phyloP scores from a whole-genome alignment of 148 eudicot species.

The Fagopyrum esculentum region DNA sequence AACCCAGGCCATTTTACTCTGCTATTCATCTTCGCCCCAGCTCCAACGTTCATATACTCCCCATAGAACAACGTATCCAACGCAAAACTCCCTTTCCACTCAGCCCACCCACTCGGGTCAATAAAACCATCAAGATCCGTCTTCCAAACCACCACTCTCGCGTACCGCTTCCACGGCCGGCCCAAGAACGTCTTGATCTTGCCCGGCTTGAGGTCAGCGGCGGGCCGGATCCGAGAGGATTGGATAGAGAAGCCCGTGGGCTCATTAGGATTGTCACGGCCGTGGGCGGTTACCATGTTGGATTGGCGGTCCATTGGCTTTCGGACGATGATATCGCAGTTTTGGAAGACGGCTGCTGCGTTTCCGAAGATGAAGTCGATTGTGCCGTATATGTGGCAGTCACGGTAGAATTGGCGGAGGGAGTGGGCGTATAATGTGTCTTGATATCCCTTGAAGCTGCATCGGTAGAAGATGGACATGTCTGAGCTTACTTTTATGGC shows the following conservation, averaged over 20 bases:
- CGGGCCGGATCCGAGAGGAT: constrained; percentile 36
- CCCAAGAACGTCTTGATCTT: constrained; percentile 44
- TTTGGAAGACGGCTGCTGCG: constrained; percentile 48
- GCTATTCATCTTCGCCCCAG: constrained; percentile 31
- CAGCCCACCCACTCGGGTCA: constrained; percentile 61
- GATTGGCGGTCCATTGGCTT: constrained; percentile 43
- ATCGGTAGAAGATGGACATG: constrained; percentile 47
- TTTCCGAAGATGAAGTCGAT: constrained; percentile 70
- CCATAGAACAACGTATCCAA: constrained; percentile 57
- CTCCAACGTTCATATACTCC: constrained; percentile 58
- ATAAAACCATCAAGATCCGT: constrained; percentile 51
- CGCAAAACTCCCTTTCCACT: constrained; percentile 51
- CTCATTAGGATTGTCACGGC: constrained; percentile 32
- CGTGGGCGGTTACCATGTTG: constrained; percentile 67
- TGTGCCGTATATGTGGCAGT: constrained; percentile 62
- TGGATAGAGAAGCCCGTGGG: constrained; percentile 55
- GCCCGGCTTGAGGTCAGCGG: constrained; percentile 25
- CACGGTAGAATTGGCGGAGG: constrained; percentile 59
- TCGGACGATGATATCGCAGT: constrained; percentile 54
- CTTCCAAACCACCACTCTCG: constrained; percentile 52
- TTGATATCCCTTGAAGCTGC: constrained; percentile 60
- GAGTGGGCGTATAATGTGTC: constrained; percentile 59
- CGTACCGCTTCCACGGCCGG: constrained; percentile 63
- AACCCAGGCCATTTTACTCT: constrained; percentile 45
- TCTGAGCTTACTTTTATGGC: constrained; percentile 52